Base-by-base conservation (phyloP, 352 stramenopile genomes). In the Globisporangium abappressorium region DNA sequence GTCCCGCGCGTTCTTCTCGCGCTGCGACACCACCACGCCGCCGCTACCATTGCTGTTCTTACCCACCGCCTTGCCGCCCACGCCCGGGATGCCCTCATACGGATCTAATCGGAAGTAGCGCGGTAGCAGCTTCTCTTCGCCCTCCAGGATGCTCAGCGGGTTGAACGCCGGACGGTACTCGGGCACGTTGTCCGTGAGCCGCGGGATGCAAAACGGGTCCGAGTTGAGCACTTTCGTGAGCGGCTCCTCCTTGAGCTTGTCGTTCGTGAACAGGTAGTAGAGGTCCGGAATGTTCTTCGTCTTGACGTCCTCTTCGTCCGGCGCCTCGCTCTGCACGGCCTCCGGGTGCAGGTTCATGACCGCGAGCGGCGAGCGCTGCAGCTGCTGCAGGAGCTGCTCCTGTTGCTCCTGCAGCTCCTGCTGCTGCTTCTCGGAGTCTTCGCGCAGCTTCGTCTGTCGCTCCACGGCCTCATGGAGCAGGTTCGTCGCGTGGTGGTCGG, bases 161-260 rank as follows among this genome's bases (percentile, higher is more conserved):
- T 93, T 93, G 66, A 91, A 84, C 59, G 72, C 77, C 0, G 85
- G 85, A 0, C 82, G 76, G 70, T 93, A 93, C 58, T 87, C 82
- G 14, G 71, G 62, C 46, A 91, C 85, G 65, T 90, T 90, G 74
- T 93, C 85, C 18, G 85, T 89, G 30, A 86, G 77, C 33, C 85
- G 74, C 20, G 85, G 85, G 68, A 93, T 93, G 41, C 80, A 89
- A 64, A 89, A 93, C 64, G 85, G 83, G 63, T 91, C 83, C 5
- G 69, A 84, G 24, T 77, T 65, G 36, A 90, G 65, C 58, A 90
- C 81, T 33, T 78, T 57, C 2, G 79, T 78, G 8, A 81, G 70
- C 12, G 78, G 74, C 51, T 85, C 67, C 36, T 84, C 74, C 73
- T 89, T 87, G 5, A 89, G 63, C 67, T 83, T 83, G 73, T 89